Base-by-base conservation (phyloP, 2,329 filamentous ascomycete genomes). In the Alternaria conjuncta region DNA sequence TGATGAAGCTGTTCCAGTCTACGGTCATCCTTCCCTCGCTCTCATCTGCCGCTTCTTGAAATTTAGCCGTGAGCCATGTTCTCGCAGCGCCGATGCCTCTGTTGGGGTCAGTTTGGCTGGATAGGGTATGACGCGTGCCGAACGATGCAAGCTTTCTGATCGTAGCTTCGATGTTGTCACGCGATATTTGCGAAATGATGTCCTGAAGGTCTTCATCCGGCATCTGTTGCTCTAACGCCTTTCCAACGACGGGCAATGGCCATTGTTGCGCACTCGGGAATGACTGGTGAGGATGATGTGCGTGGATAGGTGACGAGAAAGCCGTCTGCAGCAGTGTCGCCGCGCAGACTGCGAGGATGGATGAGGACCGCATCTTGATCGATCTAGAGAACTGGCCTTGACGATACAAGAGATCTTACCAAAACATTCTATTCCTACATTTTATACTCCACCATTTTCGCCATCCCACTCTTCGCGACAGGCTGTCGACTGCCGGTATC, bases 11-110 rank as follows among this genome's bases (percentile, higher is more conserved):
- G 85, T 57, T 82, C 81, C 57, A 82, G 73, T 64, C 83, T 76
- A 87, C 85, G 0, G 73, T 79, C 77, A 87, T 82, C 10, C 78
- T 75, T 0, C 85, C 84, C 23, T 84, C 80, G 26, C 82, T 82
- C 4, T 77, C 77, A 20, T 78, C 74, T 0, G 85, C 85, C 47
- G 83, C 82, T 23, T 72, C 72, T 57, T 78, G 74, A 71, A 85
- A 84, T 66, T 86, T 80, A 26, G 75, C 70, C 18, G 80, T 79
- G 53, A 87, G 82, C 85, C 85, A 87, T 69, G 86, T 83, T 54
- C 85, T 76, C 6, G 86, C 85, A 3, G 85, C 85, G 0, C 85
- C 86, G 62, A 87, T 86, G 3, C 86, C 86, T 8, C 83, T 78
- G 7, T 78, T 81, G 3, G 80, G 80, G 18, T 82, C 82, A 53